Base-by-base conservation (phyloP, 352 stramenopile species). In the Globisporangium barbulae region DNA sequence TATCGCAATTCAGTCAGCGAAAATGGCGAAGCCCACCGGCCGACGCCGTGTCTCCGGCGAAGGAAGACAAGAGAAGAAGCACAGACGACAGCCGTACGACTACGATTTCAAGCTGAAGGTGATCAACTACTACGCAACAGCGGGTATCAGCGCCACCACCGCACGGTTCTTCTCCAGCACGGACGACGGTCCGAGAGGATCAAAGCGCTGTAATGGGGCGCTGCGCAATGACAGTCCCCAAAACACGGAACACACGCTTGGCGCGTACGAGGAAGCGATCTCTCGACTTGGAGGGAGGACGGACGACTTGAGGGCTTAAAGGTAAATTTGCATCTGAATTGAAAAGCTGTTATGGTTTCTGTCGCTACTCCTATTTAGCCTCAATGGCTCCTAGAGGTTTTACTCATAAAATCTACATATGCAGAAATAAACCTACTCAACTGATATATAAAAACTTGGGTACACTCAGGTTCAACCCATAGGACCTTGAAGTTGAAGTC, bases 341-440 rank as follows among this genome's bases (percentile, higher is more conserved):
- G 28, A 53, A 53, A 53, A 33, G 47, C 28, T 19, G 47, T 53
- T 53, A 33, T 53, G 47, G 47, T 53, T 53, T 8, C 47, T 53
- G 47, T 53, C 47, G 22, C 47, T 53, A 35, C 21, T 9, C 12
- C 21, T n/a, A 31, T 22, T 31, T 28, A 10, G 28, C 5, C 47
- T 17, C 7, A 30, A 53, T 22, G 47, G 47, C 21, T 35, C 22
- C 47, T 35, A 53, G 22, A 53, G 4, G 47, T 31, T 53, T 33
- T 53, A 31, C 19, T 0, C 3, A 13, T 31, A 31, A 53, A 35
- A 31, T 7, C 21, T 53, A 53, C 25, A 17, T 13, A 31, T 28
- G 7, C 5, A 39, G 35, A 39, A 9, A 12, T 13, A 39, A n/a
- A 39, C 35, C 35, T 17, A 41, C 9, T 41, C 8, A 41, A 41